phyloP scores from a whole-genome alignment of 257 asterid species.

The Ilex asprella region DNA sequence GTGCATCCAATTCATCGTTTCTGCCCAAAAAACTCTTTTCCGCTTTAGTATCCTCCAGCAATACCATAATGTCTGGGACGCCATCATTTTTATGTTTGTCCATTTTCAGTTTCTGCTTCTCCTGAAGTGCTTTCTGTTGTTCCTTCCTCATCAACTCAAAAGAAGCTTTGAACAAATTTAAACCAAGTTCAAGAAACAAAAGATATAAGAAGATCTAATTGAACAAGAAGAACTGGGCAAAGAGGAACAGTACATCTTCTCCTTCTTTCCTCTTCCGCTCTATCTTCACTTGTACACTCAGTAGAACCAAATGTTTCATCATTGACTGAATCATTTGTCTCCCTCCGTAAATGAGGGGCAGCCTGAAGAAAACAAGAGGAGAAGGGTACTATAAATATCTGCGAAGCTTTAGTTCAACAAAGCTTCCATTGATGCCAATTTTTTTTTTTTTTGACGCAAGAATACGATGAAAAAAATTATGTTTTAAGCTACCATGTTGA shows the following conservation, averaged over 20 bases:
- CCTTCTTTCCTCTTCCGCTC: constrained; percentile 86
- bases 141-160: constrained; percentile 95
- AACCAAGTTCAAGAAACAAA: constrained; percentile 3
- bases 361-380: constrained; percentile 40
- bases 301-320: constrained; percentile 91
- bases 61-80: constrained; percentile 30
- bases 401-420: too few relatives aligned
- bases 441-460: too few relatives aligned
- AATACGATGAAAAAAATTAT: too few relatives aligned
- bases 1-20: constrained; percentile 38
- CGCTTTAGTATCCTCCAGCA: constrained; percentile 41
- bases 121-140: constrained; percentile 76
- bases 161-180: constrained; percentile 46
- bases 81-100: constrained; percentile 44
- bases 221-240: constrained; percentile 2
- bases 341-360: constrained; percentile 60
- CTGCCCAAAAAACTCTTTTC: constrained; percentile 30
- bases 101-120: constrained; percentile 57
- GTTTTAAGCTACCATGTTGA: too few relatives aligned
- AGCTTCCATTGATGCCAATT: too few relatives aligned
- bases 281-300: constrained; percentile 62
- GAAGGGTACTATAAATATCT: too few relatives aligned
- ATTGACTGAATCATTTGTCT: constrained; percentile 51
- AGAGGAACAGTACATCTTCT: constrained; percentile 52
- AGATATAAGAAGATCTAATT: too few relatives aligned